Conservation (phyloP, 2,329 filamentous ascomycete genomes). For the Fusarium sp. region DNA sequence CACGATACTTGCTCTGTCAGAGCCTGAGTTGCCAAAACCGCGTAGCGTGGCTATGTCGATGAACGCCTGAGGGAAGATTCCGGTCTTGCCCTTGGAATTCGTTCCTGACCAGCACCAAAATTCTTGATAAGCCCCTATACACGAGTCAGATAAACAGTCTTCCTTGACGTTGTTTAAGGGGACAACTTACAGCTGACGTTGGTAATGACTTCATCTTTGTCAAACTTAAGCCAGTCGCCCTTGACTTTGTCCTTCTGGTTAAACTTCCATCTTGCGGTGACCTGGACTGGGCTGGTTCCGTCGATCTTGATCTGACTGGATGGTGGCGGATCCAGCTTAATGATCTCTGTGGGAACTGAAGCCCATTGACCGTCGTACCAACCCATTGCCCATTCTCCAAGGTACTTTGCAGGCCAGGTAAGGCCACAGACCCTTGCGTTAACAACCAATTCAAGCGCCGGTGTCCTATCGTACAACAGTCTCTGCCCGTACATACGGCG, state of each 20-base stretch:
- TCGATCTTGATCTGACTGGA: slow-evolving; percentile 58
- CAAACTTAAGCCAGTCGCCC: slow-evolving; percentile 67
- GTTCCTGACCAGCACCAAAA: slow-evolving; percentile 68
- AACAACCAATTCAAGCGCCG: slow-evolving; percentile 58
- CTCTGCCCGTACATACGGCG: slow-evolving; percentile 59
- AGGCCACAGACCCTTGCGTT: slow-evolving; percentile 63
- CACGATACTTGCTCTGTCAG: slow-evolving; percentile 46
- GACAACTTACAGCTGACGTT: slow-evolving; percentile 67
- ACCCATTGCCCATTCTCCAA: slow-evolving; percentile 67
- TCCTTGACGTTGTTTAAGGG: neutral
- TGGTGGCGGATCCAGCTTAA: slow-evolving; percentile 61
- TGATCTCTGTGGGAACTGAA: slow-evolving; percentile 59
- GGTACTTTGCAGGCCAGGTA: slow-evolving; percentile 61
- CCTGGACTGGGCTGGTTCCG: slow-evolving; percentile 59
- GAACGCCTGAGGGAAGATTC: slow-evolving; percentile 63
- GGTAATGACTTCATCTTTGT: slow-evolving; percentile 73
- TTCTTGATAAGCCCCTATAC: slow-evolving; percentile 55
- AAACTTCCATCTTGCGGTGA: slow-evolving; percentile 65
- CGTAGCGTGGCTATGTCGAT: slow-evolving; percentile 59
- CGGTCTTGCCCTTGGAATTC: slow-evolving; percentile 63
- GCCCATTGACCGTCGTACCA: slow-evolving; percentile 66
- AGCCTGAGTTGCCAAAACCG: slow-evolving; percentile 46
- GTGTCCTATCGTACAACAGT: slow-evolving; percentile 57
- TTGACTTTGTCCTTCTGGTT: slow-evolving; percentile 53
- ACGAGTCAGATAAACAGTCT: slow-evolving; percentile 12